Conservation (phyloP, 768 basidiomycete genomes). For the Trametes cinnabarina region DNA sequence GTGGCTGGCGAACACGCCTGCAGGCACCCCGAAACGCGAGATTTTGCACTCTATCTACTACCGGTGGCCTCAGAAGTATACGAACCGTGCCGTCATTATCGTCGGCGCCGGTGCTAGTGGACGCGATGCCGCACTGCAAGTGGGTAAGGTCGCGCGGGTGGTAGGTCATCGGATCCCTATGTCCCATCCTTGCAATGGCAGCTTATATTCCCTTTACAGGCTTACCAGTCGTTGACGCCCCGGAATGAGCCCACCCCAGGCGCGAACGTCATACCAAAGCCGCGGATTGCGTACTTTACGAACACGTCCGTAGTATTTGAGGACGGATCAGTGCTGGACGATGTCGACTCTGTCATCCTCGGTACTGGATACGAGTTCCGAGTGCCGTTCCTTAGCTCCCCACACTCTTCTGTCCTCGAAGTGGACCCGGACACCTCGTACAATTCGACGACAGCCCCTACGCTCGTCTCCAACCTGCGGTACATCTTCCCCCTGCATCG, state of each 20-base stretch:
- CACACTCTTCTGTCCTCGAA: constrained; percentile 21
- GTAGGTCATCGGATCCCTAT: constrained; percentile 28
- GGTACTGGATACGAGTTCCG: constrained; percentile 55
- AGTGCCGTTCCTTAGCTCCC: constrained; percentile 45
- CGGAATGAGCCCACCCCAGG: constrained; percentile 20
- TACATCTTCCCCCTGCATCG: constrained; percentile 56
- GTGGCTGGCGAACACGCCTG: constrained; percentile 40
- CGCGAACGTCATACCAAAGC: constrained; percentile 31
- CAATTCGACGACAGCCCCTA: constrained; percentile 24
- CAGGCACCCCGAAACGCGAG: constrained; percentile 31
- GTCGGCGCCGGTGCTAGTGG: constrained; percentile 49
- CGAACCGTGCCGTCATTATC: constrained; percentile 44
- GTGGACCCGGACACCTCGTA: constrained; percentile 19
- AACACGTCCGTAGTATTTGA: constrained; percentile 42
- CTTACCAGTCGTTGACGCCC: constrained; percentile 36
- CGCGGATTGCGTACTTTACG: constrained; percentile 51
- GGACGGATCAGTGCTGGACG: constrained; percentile 40
- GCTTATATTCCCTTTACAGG: constrained; percentile 20
- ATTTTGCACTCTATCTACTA: constrained; percentile 56
- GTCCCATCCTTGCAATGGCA: neutral
- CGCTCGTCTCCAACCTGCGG: constrained; percentile 46
- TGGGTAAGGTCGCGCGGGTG: constrained; percentile 38
- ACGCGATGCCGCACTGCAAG: constrained; percentile 46
- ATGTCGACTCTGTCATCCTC: constrained; percentile 49
- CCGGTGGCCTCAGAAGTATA: constrained; percentile 44